A percentile compares a stretch with the other conserved stretches of the same genome.
Evolutionary conservation across 2,329 filamentous ascomycete genomes (phyloP).

Genomic region (Parastagonospora avenae): DNA sequence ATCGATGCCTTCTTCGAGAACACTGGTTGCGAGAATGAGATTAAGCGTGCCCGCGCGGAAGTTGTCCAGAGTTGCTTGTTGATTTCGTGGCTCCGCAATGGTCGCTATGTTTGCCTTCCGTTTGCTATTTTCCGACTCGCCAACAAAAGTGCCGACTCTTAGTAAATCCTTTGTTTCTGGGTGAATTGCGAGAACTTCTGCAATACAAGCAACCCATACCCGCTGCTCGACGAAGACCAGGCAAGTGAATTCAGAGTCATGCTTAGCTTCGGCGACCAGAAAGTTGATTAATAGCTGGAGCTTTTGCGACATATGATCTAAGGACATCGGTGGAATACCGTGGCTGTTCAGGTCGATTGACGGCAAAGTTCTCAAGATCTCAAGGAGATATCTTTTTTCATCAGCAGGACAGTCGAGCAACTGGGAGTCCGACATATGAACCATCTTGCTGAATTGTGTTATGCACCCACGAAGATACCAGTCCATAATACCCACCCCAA

Average conservation of each 20-base stretch:
- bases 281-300: constrained; percentile 44
- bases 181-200: constrained; percentile 43
- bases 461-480: constrained; percentile 48
- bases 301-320: constrained; percentile 40
- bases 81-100: constrained; percentile 53
- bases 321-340: constrained; percentile 9
- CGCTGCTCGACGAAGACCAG: constrained; percentile 56
- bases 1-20: constrained; percentile 67
- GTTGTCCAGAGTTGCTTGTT: constrained; percentile 59
- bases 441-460: constrained; percentile 23
- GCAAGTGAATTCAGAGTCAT: constrained; percentile 42
- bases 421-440: constrained; percentile 22
- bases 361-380: constrained; percentile 13
- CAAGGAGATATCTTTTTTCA: constrained; percentile 45
- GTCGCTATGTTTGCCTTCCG: constrained; percentile 57
- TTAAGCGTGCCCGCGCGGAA: constrained; percentile 60
- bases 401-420: constrained; percentile 37
- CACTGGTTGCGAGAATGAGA: constrained; percentile 63
- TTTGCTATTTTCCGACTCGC: constrained; percentile 51
- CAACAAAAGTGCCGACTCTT: constrained; percentile 58
- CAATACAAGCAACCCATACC: constrained; percentile 50
- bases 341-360: constrained; percentile 4
- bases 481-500: constrained; percentile 46
- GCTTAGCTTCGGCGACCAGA: constrained; percentile 39
- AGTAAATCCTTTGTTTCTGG: constrained; percentile 41